A percentile compares a stretch with the other conserved stretches of the same genome.
Conservation (phyloP, 2,329 filamentous ascomycete genomes). For the Colletotrichum sp. region DNA sequence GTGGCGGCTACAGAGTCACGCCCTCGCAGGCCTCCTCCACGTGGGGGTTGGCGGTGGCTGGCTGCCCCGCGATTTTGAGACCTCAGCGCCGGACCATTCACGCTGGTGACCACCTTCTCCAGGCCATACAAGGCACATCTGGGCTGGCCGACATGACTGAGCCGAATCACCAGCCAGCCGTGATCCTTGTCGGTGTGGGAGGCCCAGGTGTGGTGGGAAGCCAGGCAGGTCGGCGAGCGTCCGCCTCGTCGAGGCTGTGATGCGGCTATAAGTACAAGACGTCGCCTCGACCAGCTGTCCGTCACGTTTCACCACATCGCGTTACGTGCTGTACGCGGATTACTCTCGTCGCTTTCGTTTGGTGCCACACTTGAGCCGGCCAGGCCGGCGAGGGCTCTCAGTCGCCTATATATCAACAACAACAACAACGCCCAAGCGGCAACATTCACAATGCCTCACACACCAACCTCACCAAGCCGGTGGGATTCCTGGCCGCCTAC, state of each 20-base stretch:
- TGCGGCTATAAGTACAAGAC: conserved; percentile 7
- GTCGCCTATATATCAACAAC: background rate
- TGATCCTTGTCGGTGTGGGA: conserved; percentile 2
- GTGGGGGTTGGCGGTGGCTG: conserved; percentile 23
- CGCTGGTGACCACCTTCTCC: conserved; percentile 28
- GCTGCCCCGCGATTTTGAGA: conserved; percentile 19
- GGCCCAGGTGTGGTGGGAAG: conserved; percentile 1
- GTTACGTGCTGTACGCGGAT: background rate
- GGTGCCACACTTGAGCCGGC: conserved; percentile 21
- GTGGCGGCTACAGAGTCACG: conserved; percentile 9
- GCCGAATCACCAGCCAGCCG: conserved; percentile 5
- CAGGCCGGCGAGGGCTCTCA: conserved; percentile 18
- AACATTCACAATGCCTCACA: conserved; percentile 33
- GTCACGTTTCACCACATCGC: background rate
- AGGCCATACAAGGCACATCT: conserved; percentile 29
- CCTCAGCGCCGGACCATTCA: conserved; percentile 21
- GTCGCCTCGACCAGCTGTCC: background rate
- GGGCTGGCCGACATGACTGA: conserved; percentile 13
- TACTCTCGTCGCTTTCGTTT: background rate
- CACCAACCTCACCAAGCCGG: conserved; percentile 35
- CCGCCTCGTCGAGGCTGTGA: conserved; percentile 3
- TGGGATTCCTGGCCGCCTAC: conserved; percentile 59
- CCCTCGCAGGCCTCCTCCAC: conserved; percentile 20
- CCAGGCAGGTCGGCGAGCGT: background rate
- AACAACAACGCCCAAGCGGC: background rate